Percentiles rank a stretch among this genome's conserved stretches.
Evolutionary conservation across 169 alveolate species (phyloP).

Genomic region (Perkinsus marinus): DNA sequence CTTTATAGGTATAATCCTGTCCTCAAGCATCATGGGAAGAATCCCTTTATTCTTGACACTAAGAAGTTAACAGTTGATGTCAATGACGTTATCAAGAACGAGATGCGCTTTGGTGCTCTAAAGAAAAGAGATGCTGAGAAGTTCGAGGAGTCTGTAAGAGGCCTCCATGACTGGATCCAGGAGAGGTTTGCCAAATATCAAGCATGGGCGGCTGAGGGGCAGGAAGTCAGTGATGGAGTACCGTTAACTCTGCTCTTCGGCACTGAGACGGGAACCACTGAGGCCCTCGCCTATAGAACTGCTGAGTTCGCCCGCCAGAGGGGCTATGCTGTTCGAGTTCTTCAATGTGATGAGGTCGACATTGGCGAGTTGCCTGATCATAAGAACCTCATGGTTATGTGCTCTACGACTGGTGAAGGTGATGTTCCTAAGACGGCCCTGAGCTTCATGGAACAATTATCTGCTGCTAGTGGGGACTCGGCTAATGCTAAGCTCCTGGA

Average conservation of each 20-base stretch:
- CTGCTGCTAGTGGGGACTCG: not conserved
- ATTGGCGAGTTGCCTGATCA: not conserved
- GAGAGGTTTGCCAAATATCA: not conserved
- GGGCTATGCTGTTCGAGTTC: not conserved
- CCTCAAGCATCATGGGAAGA: constrained; percentile 8
- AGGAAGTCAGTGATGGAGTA: not conserved
- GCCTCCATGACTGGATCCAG: not conserved
- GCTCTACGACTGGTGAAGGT: not conserved
- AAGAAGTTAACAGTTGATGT: constrained; percentile 19
- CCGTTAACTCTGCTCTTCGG: not conserved
- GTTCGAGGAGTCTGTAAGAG: constrained; percentile 4
- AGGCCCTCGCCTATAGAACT: not conserved
- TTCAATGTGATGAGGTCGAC: not conserved
- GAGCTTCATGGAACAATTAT: not conserved
- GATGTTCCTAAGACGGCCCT: not conserved
- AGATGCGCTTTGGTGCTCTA: constrained; percentile 23
- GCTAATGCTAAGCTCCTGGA: not conserved
- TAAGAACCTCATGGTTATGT: not conserved
- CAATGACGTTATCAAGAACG: constrained; percentile 15
- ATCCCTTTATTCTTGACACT: constrained; percentile 23
- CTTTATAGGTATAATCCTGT: constrained; percentile 30
- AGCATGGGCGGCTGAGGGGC: not conserved
- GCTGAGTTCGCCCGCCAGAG: not conserved
- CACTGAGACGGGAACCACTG: constrained; percentile 3
- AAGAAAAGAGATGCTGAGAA: constrained; percentile 22